Conservation (phyloP, 139 green algal species). For the Haematococcus sp. region DNA sequence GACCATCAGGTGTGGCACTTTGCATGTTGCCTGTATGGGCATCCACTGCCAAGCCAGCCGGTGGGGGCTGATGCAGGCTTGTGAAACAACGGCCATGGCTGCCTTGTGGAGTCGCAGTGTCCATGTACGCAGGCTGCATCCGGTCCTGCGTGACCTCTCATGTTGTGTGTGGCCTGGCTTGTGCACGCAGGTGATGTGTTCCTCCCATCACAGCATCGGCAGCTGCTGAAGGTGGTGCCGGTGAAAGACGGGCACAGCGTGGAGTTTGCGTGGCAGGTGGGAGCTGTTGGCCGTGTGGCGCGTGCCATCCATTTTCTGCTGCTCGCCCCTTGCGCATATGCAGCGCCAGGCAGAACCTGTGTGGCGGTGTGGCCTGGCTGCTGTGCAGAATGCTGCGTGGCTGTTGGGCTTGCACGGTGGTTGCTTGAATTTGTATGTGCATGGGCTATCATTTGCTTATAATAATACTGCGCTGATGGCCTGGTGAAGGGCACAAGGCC, state of each 20-base stretch:
- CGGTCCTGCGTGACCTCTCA: background rate
- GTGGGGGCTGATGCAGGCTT: no score
- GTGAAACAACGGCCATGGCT: no score
- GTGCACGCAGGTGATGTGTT: slow-evolving; percentile 29
- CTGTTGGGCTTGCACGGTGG: no score
- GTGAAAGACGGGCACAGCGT: slow-evolving; percentile 73
- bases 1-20: background rate
- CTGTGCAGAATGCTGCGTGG: no score
- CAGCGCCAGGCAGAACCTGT: background rate
- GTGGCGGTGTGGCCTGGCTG: no score
- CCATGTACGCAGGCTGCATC: no score
- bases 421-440: slow-evolving; percentile 3
- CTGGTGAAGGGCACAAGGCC: no score
- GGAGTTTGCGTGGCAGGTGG: slow-evolving; percentile 70
- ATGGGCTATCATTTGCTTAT: no score
- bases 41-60: background rate
- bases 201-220: slow-evolving; percentile 27
- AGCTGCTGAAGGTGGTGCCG: slow-evolving; percentile 67
- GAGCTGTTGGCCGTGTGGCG: no score
- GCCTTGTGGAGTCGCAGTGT: no score
- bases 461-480: no score
- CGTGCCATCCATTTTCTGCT: slow-evolving; percentile 1
- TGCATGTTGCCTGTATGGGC: background rate
- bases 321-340: slow-evolving; percentile 4
- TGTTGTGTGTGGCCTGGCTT: background rate